Conservation (phyloP, 2,329 filamentous ascomycete genomes). For the Colletotrichum liaoningense region DNA sequence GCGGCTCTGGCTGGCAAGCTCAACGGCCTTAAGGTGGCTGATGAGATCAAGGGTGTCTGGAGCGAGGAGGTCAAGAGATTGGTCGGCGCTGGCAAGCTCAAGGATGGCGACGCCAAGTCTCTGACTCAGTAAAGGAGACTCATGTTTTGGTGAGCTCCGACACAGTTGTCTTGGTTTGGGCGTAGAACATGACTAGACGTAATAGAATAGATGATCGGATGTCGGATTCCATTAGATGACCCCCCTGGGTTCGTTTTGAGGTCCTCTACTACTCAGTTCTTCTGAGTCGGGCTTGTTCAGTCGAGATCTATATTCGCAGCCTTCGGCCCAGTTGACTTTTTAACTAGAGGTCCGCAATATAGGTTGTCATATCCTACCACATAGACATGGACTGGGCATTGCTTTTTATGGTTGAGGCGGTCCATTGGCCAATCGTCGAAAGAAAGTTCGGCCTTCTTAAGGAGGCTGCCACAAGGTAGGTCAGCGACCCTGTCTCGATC, state of each 20-base stretch:
- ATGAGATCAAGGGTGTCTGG: slow-evolving; percentile 89
- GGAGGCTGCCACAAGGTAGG: not conserved
- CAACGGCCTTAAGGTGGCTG: slow-evolving; percentile 79
- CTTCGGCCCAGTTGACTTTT: too few species aligned
- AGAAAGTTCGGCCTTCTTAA: not conserved
- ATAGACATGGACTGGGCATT: not conserved
- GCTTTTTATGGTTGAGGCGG: not conserved
- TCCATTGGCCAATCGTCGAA: not conserved
- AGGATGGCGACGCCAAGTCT: slow-evolving; percentile 83
- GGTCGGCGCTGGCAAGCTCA: slow-evolving; percentile 84
- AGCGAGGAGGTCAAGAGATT: slow-evolving; percentile 81
- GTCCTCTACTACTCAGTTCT: not conserved
- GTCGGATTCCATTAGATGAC: not conserved
- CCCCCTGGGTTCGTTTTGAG: not conserved
- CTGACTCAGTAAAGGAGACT: slow-evolving; percentile 52
- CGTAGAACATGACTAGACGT: not conserved
- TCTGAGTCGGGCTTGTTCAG: not conserved
- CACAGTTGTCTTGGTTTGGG: not conserved
- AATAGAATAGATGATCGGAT: slow-evolving; percentile 2
- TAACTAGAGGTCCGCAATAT: not conserved
- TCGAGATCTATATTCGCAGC: not conserved
- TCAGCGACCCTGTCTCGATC: not conserved
- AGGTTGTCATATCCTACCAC: not conserved
- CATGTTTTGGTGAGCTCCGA: not conserved
- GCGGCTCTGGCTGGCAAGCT: slow-evolving; percentile 85